Evolutionary conservation across 2,329 filamentous ascomycete species (phyloP), one percentile per base, ranked within the genome.

Genomic region (Leptographium galeiforme): DNA sequence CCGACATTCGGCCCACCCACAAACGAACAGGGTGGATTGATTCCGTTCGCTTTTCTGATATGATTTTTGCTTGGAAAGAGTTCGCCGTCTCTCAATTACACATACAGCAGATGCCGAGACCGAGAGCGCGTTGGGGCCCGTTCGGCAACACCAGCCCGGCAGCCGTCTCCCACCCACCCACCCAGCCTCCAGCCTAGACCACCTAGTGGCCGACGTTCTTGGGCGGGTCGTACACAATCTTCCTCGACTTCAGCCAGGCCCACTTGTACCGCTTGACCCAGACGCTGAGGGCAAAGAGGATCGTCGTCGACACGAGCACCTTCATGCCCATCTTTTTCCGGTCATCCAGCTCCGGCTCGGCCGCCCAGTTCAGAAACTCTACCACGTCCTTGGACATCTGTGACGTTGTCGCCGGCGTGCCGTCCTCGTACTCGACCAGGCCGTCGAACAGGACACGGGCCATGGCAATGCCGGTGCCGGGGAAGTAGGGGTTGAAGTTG

Each of bases 251-350:
- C 71, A 98, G 75, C 65, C 87, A 84, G 57, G 89, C 79, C 93
- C 93, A 98, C 83, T 97, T 98, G 84, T 98, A 98, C 76, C 90
- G 84, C 87, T 98, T 98, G 61, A 97, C 85, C 89, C 90, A 98
- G 64, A 98, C 82, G 70, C 87, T 94, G 65, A 97, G 66, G 54
- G 88, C 89, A 67, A 89, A 86, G 59, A 98, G 77, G 57, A 84
- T 81, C 57, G 85, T 78, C 53, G 83, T 82, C 61, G 95, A 81
- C 61, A 86, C 82, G 63, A 98, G 71, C 53, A 95, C 87, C 84
- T 98, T 97, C 81, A 95, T 83, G 65, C 93, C 93, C 93, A 97
- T 98, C 78, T 89, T 93, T 87, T 98, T 98, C 68, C 93, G 87
- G 69, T 96, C 85, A 67, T 98, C 93, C 89, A 96, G 95, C 79